phyloP scores from a whole-genome alignment of 495 filamentous ascomycete genomes.

The Neurospora sublineolata region DNA sequence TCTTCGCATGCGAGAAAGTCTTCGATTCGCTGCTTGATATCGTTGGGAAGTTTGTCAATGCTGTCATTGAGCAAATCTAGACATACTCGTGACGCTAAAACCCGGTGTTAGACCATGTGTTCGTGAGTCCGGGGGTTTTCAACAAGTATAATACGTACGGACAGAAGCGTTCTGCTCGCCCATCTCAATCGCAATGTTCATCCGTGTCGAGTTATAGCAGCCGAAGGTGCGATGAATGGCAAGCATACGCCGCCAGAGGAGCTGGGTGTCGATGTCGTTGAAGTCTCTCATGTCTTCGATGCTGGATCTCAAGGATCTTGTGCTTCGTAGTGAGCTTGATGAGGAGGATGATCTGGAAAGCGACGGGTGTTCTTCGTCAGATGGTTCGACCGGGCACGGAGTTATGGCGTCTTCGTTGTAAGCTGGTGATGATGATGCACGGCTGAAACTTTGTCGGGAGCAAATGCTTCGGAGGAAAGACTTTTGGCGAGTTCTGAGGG shows the following conservation, averaged over 20 bases:
- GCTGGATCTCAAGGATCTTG: not conserved
- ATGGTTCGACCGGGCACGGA: slow-evolving; percentile 5
- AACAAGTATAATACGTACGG: not conserved
- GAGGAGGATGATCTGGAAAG: not conserved
- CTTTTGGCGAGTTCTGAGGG: not conserved
- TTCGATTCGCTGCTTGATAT: slow-evolving; percentile 16
- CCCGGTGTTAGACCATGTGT: not conserved
- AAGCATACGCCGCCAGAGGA: slow-evolving; percentile 35
- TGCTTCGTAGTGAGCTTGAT: not conserved
- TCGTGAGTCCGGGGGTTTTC: not conserved
- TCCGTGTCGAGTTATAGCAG: slow-evolving; percentile 35
- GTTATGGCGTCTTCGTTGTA: slow-evolving; percentile 16
- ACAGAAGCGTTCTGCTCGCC: slow-evolving; percentile 16
- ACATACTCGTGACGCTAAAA: slow-evolving; percentile 28
- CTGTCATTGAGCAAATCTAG: slow-evolving; percentile 35
- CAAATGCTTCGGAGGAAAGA: not conserved
- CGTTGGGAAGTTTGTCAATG: slow-evolving; percentile 29
- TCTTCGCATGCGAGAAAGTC: slow-evolving; percentile 9
- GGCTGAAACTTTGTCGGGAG: not conserved
- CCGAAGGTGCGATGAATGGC: slow-evolving; percentile 30
- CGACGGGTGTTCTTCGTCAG: not conserved
- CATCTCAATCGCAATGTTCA: slow-evolving; percentile 31
- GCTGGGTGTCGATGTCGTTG: slow-evolving; percentile 20
- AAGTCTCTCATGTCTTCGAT: not conserved
- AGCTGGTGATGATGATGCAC: slow-evolving; percentile 5